Base-by-base conservation (phyloP, 1,284 basidiomycete genomes). In the Trichosporon sp. region DNA sequence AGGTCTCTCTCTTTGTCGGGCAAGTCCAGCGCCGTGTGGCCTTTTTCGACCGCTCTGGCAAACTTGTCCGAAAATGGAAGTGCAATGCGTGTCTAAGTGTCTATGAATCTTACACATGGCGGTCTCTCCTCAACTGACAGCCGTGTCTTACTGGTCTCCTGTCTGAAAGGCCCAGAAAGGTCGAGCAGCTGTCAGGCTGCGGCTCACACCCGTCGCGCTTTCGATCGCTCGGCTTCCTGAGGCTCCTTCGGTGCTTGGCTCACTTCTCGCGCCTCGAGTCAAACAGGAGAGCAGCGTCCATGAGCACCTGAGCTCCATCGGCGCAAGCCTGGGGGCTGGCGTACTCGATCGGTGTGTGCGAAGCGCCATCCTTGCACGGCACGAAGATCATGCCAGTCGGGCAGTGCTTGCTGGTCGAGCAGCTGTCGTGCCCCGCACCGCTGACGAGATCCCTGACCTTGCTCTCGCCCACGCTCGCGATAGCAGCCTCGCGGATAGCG, bases 381-480 rank as follows among this genome's bases (percentile, higher is more conserved):
- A 74, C 65, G 52, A 74, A 74, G 27, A 74, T 64, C 73, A 74
- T 74, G n/a, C 67, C 66, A 6, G 73, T 71, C 16, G 73, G 73
- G 37, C 70, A 70, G 33, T 59, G 60, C 36, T 61, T 61, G 9
- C 58, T 37, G 5, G 65, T 67, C n/a, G 65, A 58, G 60, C 65
- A 67, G 25, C 36, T 56, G 36, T 73, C 72, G 52, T 73, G 72
- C 2, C 72, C 72, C 0, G 72, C 72, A 0, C 72, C 65, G 1
- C 57, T 59, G 7, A 67, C 58, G 32, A 67, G 57, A 4, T 62
- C 63, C 21, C 65, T 49, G 3, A 59, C 54, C 27, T 52, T 44
- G 0, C 32, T 23, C 2, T 54, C 36, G 6, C 60, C 58, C 0
- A 59, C 58, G 1, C 25, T 58, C 21, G 60, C 65, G 13, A 49